Evolutionary conservation across 345 rosid species (phyloP).

Genomic region (Eucalyptus coolabah): DNA sequence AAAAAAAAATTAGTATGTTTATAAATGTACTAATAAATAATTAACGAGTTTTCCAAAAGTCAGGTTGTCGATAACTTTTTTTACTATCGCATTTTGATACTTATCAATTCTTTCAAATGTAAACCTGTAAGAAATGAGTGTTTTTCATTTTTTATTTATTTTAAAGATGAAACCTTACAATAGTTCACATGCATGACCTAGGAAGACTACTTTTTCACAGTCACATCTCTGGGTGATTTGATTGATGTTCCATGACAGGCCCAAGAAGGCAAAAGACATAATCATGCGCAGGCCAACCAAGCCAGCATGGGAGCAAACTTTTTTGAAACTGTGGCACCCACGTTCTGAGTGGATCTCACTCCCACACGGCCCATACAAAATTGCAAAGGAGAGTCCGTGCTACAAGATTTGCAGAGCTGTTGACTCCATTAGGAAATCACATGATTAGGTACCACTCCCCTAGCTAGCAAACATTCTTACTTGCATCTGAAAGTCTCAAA

Average conservation of each 20-base stretch:
- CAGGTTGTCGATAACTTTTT: not conserved
- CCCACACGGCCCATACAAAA: not conserved
- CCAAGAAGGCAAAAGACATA: not conserved
- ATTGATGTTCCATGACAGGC: no score
- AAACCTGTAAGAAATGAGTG: not conserved
- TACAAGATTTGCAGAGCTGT: not conserved
- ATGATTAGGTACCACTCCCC: not conserved
- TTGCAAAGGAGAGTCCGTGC: not conserved
- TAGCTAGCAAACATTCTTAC: not conserved
- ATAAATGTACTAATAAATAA: not conserved
- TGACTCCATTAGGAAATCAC: not conserved
- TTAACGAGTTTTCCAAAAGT: not conserved
- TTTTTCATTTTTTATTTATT: no score
- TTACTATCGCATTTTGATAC: not conserved
- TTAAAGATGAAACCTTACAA: no score
- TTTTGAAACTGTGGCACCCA: not conserved
- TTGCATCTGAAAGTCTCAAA: not conserved
- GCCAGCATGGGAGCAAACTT: not conserved
- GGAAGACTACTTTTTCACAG: no score
- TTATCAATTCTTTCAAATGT: not conserved
- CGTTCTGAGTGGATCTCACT: not conserved
- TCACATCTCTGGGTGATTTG: not conserved
- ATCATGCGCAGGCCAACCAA: not conserved
- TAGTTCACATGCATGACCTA: no score
- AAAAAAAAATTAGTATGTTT: not conserved